Evolutionary conservation across 345 rosid species (phyloP).

Genomic region (Aquilaria sinensis): DNA sequence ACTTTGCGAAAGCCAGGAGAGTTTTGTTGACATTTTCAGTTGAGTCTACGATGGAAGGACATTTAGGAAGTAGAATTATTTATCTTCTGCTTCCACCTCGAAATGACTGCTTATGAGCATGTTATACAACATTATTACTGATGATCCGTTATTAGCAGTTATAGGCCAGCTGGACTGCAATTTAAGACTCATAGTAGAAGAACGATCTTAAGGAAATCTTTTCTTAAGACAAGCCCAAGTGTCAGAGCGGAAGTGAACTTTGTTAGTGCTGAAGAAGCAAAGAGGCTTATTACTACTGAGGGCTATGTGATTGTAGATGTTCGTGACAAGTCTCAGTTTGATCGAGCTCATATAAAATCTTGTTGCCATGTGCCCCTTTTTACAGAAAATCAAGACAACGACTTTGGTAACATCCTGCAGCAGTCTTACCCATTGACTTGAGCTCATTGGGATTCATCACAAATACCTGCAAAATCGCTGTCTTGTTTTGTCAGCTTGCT

Average conservation of each 20-base stretch:
- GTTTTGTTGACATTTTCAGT: too few species aligned
- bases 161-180: constrained; percentile 31
- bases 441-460: neutral
- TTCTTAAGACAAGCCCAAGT: constrained; percentile 24
- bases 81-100: too few species aligned
- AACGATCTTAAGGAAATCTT: constrained; percentile 24
- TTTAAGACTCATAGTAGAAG: constrained; percentile 35
- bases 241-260: constrained; percentile 73
- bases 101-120: neutral
- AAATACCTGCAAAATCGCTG: neutral
- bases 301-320: constrained; percentile 72
- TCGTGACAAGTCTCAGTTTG: constrained; percentile 67
- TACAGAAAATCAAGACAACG: constrained; percentile 76
- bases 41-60: too few species aligned
- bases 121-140: neutral
- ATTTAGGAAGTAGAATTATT: too few species aligned
- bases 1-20: too few species aligned
- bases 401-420: constrained; percentile 39
- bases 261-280: constrained; percentile 81
- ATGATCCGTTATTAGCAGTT: constrained; percentile 45
- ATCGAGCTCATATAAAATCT: constrained; percentile 80
- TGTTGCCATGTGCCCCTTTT: constrained; percentile 83
- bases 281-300: constrained; percentile 47
- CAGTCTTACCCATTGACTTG: neutral
- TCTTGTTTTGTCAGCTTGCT: neutral